Percentiles rank a stretch among this genome's conserved stretches.
These are phyloP conservation scores for Zygosaccharomyces gambellarensis DNA, from an alignment of 805 yeast species.

Conservation along the genomic window DNA sequence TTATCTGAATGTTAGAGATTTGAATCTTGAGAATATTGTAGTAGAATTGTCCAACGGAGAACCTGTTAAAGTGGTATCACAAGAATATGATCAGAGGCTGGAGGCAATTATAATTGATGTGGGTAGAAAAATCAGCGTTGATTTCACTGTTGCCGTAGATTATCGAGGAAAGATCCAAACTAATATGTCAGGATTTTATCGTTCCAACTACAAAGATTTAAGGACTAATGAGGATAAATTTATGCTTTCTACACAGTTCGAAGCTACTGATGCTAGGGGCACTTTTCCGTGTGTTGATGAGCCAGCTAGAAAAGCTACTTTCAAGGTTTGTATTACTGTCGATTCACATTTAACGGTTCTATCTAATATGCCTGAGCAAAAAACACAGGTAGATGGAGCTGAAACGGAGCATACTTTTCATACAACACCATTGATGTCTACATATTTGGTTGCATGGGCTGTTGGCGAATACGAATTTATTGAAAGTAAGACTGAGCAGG, in stretches of 20 bases:
- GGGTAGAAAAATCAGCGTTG: constrained; percentile 32
- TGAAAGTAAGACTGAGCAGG: constrained; percentile 44
- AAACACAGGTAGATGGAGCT: constrained; percentile 34
- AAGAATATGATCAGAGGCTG: constrained; percentile 36
- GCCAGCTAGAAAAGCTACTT: constrained; percentile 64
- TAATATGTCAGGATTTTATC: constrained; percentile 70
- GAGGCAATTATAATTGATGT: constrained; percentile 53
- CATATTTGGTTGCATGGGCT: constrained; percentile 67
- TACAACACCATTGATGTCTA: constrained; percentile 68
- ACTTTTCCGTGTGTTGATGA: constrained; percentile 77
- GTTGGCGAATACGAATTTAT: constrained; percentile 64
- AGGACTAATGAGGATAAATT: constrained; percentile 26
- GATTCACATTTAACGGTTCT: constrained; percentile 50
- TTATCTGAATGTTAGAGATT: constrained; percentile 45
- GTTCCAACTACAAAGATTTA: constrained; percentile 54
- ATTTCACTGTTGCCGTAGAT: constrained; percentile 47
- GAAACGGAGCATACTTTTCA: constrained; percentile 48
- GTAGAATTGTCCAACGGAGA: constrained; percentile 25
- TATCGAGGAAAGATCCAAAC: constrained; percentile 58
- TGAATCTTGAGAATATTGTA: constrained; percentile 33
- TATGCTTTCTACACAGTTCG: constrained; percentile 43
- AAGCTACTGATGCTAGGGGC: constrained; percentile 71
- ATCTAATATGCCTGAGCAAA: constrained; percentile 61
- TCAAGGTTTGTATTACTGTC: constrained; percentile 53
- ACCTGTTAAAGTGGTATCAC: neutral